Percentiles rank a stretch among this genome's conserved stretches.
phyloP scores from a whole-genome alignment of 805 yeast genomes.

The Saccharomycopsis sp. region DNA sequence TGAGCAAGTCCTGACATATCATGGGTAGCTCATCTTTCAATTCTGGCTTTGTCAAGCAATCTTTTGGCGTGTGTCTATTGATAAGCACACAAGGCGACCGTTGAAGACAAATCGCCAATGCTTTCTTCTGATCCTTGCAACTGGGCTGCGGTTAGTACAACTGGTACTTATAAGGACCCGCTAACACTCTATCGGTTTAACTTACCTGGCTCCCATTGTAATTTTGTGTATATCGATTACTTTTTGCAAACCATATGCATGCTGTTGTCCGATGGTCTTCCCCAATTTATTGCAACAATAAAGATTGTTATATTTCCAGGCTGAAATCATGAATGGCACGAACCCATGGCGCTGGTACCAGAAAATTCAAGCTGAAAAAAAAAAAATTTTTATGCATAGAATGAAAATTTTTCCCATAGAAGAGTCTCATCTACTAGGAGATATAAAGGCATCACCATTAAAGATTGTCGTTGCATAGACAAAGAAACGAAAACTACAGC shows the following conservation, averaged over 20 bases:
- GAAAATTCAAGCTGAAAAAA: no score
- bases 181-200: not conserved
- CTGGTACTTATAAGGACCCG: not conserved
- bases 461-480: not conserved
- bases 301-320: no score
- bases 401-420: no score
- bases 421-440: no score
- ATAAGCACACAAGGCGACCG: conserved; percentile 94
- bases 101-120: conserved; percentile 93
- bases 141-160: conserved; percentile 36
- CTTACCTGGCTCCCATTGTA: conserved; percentile 1
- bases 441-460: not conserved
- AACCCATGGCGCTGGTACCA: no score
- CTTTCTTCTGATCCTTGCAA: conserved; percentile 91
- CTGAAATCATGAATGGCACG: no score
- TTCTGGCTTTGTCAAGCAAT: conserved; percentile 78
- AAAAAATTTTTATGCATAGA: no score
- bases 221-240: not conserved
- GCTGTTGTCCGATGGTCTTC: not conserved
- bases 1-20: conserved; percentile 75
- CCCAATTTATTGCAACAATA: no score
- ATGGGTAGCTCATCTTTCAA: conserved; percentile 75
- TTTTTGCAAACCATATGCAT: not conserved
- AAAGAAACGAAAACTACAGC: not conserved
- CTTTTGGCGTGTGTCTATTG: conserved; percentile 82